phyloP scores from a whole-genome alignment of 192 early-diverging fungal genomes.

The Entophlyctis luteolus region DNA sequence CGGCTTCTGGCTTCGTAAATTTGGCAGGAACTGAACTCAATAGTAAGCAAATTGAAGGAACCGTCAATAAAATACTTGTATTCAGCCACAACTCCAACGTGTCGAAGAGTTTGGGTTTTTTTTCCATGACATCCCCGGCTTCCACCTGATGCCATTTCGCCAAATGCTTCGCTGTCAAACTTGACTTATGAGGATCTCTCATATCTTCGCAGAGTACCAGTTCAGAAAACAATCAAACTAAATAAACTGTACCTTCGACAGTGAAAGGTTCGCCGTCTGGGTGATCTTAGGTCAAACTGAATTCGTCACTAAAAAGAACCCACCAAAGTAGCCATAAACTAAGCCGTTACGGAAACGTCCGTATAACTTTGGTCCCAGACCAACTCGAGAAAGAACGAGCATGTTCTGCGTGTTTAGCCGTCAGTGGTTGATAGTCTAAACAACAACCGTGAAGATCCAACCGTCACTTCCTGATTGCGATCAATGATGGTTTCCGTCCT shows the following conservation, averaged over 20 bases:
- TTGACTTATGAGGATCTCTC: constrained; percentile 65
- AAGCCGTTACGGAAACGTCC: constrained; percentile 88
- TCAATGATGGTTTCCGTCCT: constrained; percentile 86
- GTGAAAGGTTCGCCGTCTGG: constrained; percentile 43
- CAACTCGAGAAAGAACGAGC: constrained; percentile 62
- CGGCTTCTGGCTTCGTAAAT: constrained; percentile 54
- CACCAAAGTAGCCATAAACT: constrained; percentile 71
- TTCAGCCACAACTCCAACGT: constrained; percentile 72
- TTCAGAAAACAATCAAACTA: not conserved
- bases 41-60: not conserved
- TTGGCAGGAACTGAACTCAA: constrained; percentile 50
- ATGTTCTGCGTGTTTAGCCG: constrained; percentile 62
- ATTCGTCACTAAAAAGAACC: too few species aligned
- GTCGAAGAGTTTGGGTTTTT: constrained; percentile 56
- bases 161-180: constrained; percentile 71
- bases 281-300: too few species aligned
- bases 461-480: constrained; percentile 76
- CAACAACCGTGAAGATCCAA: constrained; percentile 45
- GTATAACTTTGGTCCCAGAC: constrained; percentile 70
- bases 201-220: constrained; percentile 45
- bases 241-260: not conserved
- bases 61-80: constrained; percentile 39
- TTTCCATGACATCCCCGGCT: constrained; percentile 31
- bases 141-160: constrained; percentile 77
- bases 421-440: not conserved